phyloP scores from a whole-genome alignment of 2,329 filamentous ascomycete genomes.

The Xylaria sp. region DNA sequence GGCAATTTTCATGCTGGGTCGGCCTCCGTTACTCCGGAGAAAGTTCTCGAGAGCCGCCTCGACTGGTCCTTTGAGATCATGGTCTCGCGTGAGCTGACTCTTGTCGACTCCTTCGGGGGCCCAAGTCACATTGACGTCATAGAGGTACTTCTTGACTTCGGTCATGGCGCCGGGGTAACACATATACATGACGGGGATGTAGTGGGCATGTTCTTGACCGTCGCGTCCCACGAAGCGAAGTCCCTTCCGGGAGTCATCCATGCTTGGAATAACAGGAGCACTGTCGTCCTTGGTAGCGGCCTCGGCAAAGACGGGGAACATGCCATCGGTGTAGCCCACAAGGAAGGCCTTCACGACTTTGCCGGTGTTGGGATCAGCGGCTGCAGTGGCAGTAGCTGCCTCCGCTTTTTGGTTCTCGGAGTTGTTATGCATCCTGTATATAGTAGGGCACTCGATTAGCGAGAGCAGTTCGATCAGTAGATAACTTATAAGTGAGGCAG shows the following conservation, averaged over 20 bases:
- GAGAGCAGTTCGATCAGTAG: neutral
- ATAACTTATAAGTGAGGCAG: neutral
- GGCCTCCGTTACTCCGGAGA: neutral
- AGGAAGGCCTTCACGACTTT: constrained; percentile 24
- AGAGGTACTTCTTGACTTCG: constrained; percentile 31
- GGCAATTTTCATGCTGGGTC: neutral
- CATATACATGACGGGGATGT: neutral
- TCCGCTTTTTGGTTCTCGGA: constrained; percentile 1
- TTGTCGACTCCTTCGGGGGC: constrained; percentile 11
- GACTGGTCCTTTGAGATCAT: neutral
- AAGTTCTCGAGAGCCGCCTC: constrained; percentile 16
- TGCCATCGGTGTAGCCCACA: neutral
- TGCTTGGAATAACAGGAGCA: neutral
- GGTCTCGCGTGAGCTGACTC: constrained; percentile 16
- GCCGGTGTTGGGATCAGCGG: neutral
- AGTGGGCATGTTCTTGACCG: neutral
- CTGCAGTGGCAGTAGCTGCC: constrained; percentile 5
- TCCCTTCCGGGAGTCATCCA: constrained; percentile 22
- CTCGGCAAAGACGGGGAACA: constrained; percentile 19
- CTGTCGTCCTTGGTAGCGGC: neutral
- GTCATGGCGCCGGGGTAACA: constrained; percentile 10
- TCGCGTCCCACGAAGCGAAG: constrained; percentile 20
- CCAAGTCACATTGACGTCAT: constrained; percentile 15
- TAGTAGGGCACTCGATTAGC: constrained; percentile 3
- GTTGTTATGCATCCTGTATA: constrained; percentile 21